phyloP scores from a whole-genome alignment of 2,329 filamentous ascomycete genomes.

The Cadophora luteo-olivacea region DNA sequence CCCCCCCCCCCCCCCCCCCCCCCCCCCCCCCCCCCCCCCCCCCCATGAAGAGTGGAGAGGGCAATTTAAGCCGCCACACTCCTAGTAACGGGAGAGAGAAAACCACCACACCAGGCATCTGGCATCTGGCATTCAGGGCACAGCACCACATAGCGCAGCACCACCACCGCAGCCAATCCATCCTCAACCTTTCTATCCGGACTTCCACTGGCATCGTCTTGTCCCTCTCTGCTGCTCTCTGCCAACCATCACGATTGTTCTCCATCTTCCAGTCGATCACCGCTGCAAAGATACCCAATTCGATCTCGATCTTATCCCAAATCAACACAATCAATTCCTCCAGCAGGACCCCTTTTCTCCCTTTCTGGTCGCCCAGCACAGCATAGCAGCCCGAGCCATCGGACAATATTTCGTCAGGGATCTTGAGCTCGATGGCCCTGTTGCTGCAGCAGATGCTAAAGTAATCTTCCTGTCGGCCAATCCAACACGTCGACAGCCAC shows the following conservation, averaged over 20 bases:
- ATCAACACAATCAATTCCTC: conserved; percentile 2
- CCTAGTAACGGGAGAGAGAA: background rate
- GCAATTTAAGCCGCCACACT: background rate
- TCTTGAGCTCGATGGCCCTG: conserved; percentile 12
- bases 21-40: too few species aligned
- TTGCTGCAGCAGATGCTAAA: conserved; percentile 26
- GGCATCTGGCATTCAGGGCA: conserved; percentile 16
- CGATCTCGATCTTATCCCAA: background rate
- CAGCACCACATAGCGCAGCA: background rate
- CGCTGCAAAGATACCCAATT: conserved; percentile 12
- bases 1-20: too few species aligned
- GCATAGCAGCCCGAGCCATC: conserved; percentile 17
- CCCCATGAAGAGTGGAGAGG: conserved; percentile 1
- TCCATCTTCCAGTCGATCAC: background rate
- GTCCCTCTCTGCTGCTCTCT: background rate
- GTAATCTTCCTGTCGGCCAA: conserved; percentile 32
- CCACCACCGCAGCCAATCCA: background rate
- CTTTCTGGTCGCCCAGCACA: conserved; percentile 12
- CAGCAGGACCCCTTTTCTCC: conserved; percentile 9
- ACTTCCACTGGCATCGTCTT: background rate
- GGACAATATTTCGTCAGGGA: conserved; percentile 14
- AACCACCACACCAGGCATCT: background rate
- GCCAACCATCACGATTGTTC: background rate
- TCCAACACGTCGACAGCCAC: conserved; percentile 29
- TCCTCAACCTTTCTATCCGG: conserved; percentile 2